Conservation (phyloP, 225 moss, liverwort and hornwort genomes). For the Bryoerythrophyllum caledonicum region DNA sequence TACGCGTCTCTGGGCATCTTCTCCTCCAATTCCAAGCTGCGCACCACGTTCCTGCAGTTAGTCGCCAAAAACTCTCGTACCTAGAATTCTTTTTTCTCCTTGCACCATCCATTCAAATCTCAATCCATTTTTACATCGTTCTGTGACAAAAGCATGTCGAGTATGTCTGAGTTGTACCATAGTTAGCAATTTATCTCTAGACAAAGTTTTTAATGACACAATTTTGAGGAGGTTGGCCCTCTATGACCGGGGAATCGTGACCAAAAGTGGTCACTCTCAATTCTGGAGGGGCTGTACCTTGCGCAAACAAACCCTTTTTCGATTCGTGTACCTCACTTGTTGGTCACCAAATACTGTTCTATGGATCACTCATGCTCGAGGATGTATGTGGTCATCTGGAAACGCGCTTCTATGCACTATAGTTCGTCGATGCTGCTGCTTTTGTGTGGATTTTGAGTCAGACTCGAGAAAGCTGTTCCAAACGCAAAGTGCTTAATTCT, state of each 20-base stretch:
- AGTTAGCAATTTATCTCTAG: constrained; percentile 27
- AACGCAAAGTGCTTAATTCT: neutral
- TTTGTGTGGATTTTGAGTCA: neutral
- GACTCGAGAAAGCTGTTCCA: neutral
- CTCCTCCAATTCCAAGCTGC: constrained; percentile 41
- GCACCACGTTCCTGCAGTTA: constrained; percentile 50
- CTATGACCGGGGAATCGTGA: constrained; percentile 21
- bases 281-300: constrained; percentile 16
- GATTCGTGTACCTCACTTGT: neutral
- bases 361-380: neutral
- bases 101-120: constrained; percentile 41
- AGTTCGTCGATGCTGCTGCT: neutral
- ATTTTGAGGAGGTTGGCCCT: constrained; percentile 40
- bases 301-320: neutral
- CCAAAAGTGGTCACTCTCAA: constrained; percentile 23
- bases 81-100: constrained; percentile 22
- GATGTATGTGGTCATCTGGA: neutral
- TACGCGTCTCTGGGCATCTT: constrained; percentile 57
- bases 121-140: constrained; percentile 34
- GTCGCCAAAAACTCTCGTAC: constrained; percentile 41
- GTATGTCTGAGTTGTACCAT: constrained; percentile 54
- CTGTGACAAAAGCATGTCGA: constrained; percentile 29
- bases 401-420: neutral
- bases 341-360: neutral
- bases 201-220: constrained; percentile 18